Evolutionary conservation across 2,329 filamentous ascomycete species (phyloP).

Genomic region (Paramyrothecium roridum): DNA sequence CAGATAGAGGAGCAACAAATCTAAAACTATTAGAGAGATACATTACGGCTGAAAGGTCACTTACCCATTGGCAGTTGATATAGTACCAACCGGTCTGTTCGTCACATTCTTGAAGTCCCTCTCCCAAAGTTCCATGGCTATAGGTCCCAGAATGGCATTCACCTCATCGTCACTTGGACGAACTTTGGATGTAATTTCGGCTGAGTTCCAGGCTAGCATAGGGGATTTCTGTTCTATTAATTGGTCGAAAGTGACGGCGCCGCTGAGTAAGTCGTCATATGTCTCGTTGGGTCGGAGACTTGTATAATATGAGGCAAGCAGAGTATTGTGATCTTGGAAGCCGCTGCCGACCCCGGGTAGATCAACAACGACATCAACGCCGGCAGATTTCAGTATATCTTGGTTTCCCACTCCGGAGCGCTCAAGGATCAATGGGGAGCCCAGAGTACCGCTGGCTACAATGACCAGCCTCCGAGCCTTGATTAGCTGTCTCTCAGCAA

Average conservation of each 20-base stretch:
- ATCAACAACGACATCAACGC: conserved; percentile 12
- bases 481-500: conserved; percentile 3
- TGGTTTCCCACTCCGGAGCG: conserved; percentile 47
- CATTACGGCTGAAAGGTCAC: background rate
- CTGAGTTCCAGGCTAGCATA: background rate
- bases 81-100: background rate
- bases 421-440: conserved; percentile 45
- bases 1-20: background rate
- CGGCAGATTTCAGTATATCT: conserved; percentile 12
- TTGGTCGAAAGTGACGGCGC: background rate
- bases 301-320: background rate
- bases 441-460: conserved; percentile 36
- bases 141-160: background rate
- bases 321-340: background rate
- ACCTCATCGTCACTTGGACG: background rate
- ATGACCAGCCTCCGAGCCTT: conserved; percentile 45
- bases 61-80: background rate
- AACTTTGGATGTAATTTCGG: background rate
- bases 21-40: background rate
- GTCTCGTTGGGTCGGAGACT: conserved; percentile 23
- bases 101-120: background rate
- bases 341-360: conserved; percentile 17
- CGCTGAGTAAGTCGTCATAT: background rate
- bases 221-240: background rate
- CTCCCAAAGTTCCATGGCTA: background rate